Evolutionary conservation across 2,329 filamentous ascomycete genomes (phyloP), one percentile per base, ranked within the genome.

Genomic region (Dactylonectria estremocensis): DNA sequence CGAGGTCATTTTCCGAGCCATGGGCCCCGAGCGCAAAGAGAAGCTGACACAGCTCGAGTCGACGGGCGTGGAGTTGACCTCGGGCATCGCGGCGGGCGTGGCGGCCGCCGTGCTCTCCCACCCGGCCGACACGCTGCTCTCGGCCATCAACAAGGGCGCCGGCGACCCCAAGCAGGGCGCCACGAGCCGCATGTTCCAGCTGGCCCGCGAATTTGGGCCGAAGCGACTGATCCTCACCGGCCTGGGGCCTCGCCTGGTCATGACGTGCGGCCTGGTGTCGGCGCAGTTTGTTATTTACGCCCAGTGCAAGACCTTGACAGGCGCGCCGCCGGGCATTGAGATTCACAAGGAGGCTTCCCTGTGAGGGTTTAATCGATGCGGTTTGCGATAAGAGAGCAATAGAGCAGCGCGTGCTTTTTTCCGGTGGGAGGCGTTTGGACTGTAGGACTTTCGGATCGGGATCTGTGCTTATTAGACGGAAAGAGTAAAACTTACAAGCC

Each of bases 71-170:
- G 97, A 97, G 86, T 88, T 97, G 77, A 90, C 92, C 46, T 95
- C 93, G 74, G 95, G 95, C 86, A 86, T 97, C 75, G 89, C 95
- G 66, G 95, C 95, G 62, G 95, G 95, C 88, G 93, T 95, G 77
- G 95, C 94, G 60, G 94, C 95, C 45, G 95, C 95, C 69, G 87
- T 97, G 66, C 89, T 97, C 77, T 97, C 94, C 43, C 95, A 97
- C 81, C 95, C 95, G 45, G 95, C 95, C 69, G 95, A 97, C 70
- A 88, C 86, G 14, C 78, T 88, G 66, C 80, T 88, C 24, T 88
- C 85, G 1, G 86, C 86, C 60, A 88, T 88, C 72, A 88, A 88
- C 79, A 88, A 87, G 78, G 86, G 86, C 62, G 84, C 84, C 0
- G 86, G 86, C 1, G 84, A 87, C 72, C 78, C 78, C 16, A 80